Evolutionary conservation across 192 early-diverging fungal species (phyloP).

Genomic region (Backusella psychrophila): DNA sequence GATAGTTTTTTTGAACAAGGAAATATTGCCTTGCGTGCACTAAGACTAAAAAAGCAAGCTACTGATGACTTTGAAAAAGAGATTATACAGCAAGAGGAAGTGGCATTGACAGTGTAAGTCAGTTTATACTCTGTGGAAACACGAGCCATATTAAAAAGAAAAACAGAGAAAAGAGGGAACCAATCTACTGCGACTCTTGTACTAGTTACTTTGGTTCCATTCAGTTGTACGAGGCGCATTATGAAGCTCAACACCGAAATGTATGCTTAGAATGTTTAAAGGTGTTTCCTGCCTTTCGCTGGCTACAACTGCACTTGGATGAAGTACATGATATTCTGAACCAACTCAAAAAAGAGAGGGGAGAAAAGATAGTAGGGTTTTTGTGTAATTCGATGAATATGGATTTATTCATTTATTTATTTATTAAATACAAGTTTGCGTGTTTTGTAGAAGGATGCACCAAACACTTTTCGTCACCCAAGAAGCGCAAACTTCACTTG

Average conservation of each 20-base stretch:
- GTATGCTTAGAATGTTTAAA: slow-evolving; percentile 45
- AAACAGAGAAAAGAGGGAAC: not conserved
- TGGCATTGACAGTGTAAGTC: slow-evolving; percentile 3
- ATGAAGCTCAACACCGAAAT: slow-evolving; percentile 47
- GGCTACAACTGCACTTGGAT: slow-evolving; percentile 46
- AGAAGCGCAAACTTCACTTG: slow-evolving; percentile 43
- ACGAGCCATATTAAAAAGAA: not conserved
- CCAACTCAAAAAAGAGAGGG: slow-evolving; percentile 43
- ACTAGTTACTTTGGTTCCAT: slow-evolving; percentile 33
- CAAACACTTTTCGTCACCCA: slow-evolving; percentile 33
- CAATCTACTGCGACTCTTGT: slow-evolving; percentile 24
- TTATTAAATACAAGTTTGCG: slow-evolving; percentile 35
- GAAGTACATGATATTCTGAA: slow-evolving; percentile 50
- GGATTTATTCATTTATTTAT: not conserved
- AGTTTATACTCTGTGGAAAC: not conserved
- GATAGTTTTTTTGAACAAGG: slow-evolving; percentile 34
- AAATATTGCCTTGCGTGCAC: slow-evolving; percentile 26
- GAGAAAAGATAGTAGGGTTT: slow-evolving; percentile 47
- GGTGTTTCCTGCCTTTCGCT: slow-evolving; percentile 46
- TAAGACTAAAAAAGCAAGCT: slow-evolving; percentile 28
- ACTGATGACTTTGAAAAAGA: not conserved
- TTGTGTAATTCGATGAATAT: not conserved
- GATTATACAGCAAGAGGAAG: slow-evolving; percentile 15
- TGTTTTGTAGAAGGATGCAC: slow-evolving; percentile 53
- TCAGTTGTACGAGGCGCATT: slow-evolving; percentile 48